A percentile compares a stretch with the other conserved stretches of the same genome.
phyloP scores from a whole-genome alignment of 2,329 filamentous ascomycete genomes.

The Torrubiella hemipterigena region DNA sequence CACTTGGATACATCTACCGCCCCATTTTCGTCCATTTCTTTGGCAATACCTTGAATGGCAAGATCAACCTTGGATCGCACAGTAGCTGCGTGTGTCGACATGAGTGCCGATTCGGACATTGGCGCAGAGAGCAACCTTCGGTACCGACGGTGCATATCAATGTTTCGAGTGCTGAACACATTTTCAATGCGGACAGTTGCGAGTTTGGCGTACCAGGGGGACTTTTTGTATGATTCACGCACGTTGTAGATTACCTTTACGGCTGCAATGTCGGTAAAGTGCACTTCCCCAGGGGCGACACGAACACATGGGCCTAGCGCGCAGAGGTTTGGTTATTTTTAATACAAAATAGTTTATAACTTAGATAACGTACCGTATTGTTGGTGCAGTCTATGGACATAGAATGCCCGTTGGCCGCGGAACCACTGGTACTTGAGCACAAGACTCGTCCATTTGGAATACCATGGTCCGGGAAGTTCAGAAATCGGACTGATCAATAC shows the following conservation, averaged over 20 bases:
- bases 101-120: slow-evolving; percentile 24
- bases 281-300: slow-evolving; percentile 12
- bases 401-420: slow-evolving; percentile 6
- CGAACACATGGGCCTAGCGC: slow-evolving; percentile 16
- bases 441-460: slow-evolving; percentile 11
- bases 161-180: slow-evolving; percentile 27
- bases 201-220: slow-evolving; percentile 11
- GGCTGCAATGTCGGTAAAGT: slow-evolving; percentile 11
- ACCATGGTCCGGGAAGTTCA: slow-evolving; percentile 13
- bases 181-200: slow-evolving; percentile 8
- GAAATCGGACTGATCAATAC: background rate
- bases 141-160: slow-evolving; percentile 23
- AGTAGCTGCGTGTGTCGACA: slow-evolving; percentile 15
- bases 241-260: slow-evolving; percentile 19
- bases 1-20: slow-evolving; percentile 37
- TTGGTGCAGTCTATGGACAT: slow-evolving; percentile 13
- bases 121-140: slow-evolving; percentile 28
- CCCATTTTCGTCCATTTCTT: slow-evolving; percentile 25
- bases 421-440: slow-evolving; percentile 10
- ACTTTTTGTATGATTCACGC: slow-evolving; percentile 14
- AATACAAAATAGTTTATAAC: too few species aligned
- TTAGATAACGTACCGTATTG: too few species aligned
- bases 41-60: slow-evolving; percentile 27
- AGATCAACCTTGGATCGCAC: slow-evolving; percentile 24
- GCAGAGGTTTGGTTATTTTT: too few species aligned